Base-by-base conservation (phyloP, 345 rosid genomes). In the Hibiscus syriacus region DNA sequence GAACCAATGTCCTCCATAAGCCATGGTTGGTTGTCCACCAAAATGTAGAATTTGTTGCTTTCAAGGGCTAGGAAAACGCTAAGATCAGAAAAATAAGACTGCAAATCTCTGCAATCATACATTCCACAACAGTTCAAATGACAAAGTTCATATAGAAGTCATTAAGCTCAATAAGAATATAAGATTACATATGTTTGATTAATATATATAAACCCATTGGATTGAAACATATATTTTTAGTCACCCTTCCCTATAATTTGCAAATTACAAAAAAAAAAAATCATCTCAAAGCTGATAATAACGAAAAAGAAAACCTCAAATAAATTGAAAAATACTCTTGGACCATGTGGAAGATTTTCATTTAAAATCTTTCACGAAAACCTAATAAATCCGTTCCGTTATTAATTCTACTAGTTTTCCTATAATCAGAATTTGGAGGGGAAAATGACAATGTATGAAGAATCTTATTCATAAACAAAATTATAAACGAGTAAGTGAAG, bases 1-100 rank as follows among this genome's bases (percentile, higher is more conserved):
- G 93, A 78, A 60, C 84, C 88, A 3, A 80, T 68, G 53, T 85
- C 80, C 64, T n/a, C n/a, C n/a, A 74, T 80, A 81, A 87, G 67
- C 97, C 99, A 95, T 76, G 98, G 96, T 38, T 89, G 80, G 67
- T 95, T 95, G 66, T 95, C 99, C 72, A 95, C 99, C 86, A 95
- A 73, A 53, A 95, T 80, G 68, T 85, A 95, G 48, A 95, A 72
- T 73, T 83, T 95, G 27, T 87, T 86, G 73, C 96, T 90, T 70
- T 92, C 94, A 60, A 76, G 17, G 7, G 92, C 97, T 76, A 95
- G 60, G 77, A 92, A 95, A 52, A 95, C 72, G 53, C 83, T 79
- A 65, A 90, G 96, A 79, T 88, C 96, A 50, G 99, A 95, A 67
- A 88, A 90, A 83, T 95, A 95, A 30, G 99, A 82, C 79, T 95